These are phyloP conservation scores for Silene uniflora DNA, from an alignment of 148 eudicot species.

Conservation along the genomic window DNA sequence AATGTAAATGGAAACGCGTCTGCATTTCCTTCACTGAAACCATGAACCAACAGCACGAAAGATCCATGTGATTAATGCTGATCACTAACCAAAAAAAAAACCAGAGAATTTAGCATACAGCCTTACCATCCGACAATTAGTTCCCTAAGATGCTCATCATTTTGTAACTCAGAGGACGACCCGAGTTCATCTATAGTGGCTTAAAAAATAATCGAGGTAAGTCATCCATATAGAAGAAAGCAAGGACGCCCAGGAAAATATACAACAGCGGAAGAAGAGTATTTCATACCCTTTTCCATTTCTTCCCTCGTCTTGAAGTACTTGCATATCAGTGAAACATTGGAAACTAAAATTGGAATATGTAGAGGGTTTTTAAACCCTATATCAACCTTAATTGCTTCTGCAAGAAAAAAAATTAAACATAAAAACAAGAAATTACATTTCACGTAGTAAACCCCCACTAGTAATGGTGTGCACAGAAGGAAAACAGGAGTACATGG, in stretches of 20 bases:
- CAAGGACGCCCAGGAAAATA: constrained; percentile 1
- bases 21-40: constrained; percentile 52
- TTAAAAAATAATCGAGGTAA: constrained; percentile 16
- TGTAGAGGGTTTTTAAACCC: constrained; percentile 90
- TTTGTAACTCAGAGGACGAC: constrained; percentile 37
- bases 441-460: neutral
- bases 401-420: constrained; percentile 37
- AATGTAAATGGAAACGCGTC: constrained; percentile 44
- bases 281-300: constrained; percentile 49
- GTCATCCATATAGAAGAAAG: constrained; percentile 5
- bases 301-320: constrained; percentile 52
- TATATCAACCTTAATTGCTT: constrained; percentile 79
- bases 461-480: neutral
- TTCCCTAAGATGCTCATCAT: constrained; percentile 43
- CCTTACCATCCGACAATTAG: constrained; percentile 51
- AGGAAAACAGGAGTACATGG: neutral
- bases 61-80: constrained; percentile 1
- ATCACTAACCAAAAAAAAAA: neutral
- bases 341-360: constrained; percentile 66
- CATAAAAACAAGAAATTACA: neutral
- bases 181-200: constrained; percentile 48
- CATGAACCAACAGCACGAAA: constrained; percentile 17
- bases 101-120: constrained; percentile 1
- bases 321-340: constrained; percentile 75
- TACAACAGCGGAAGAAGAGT: constrained; percentile 6